Evolutionary conservation across 169 alveolate genomes (phyloP).

Genomic region (Babesia ovata): DNA sequence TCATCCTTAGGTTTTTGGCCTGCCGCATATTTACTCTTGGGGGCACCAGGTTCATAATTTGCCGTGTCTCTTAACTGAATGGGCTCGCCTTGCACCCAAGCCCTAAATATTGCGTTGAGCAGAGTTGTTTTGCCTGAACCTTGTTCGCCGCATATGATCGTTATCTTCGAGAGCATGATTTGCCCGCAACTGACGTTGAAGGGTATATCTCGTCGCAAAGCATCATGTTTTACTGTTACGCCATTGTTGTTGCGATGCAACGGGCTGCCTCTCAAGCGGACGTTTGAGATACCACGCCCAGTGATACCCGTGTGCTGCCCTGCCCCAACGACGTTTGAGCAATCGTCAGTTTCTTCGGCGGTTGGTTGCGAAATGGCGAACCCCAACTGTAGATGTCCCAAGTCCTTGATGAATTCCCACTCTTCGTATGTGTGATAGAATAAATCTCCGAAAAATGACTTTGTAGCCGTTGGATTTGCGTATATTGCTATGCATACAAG

Average conservation of each 20-base stretch:
- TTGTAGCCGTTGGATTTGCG: slow-evolving; percentile 26
- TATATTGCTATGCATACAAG: slow-evolving; percentile 43
- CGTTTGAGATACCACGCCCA: neutral
- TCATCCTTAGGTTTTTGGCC: too few species aligned
- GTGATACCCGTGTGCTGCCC: neutral
- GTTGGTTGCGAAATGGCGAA: neutral
- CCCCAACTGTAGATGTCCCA: slow-evolving; percentile 1
- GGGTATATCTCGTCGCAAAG: slow-evolving; percentile 25
- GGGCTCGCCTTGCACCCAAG: slow-evolving; percentile 37
- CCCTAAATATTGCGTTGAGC: slow-evolving; percentile 45
- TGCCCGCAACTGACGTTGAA: slow-evolving; percentile 40
- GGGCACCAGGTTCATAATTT: neutral
- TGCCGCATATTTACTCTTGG: neutral
- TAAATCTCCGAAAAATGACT: slow-evolving; percentile 46
- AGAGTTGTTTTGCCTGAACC: slow-evolving; percentile 59
- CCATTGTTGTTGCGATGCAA: neutral
- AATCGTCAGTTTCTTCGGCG: neutral
- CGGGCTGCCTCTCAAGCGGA: neutral
- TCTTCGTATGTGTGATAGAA: slow-evolving; percentile 11
- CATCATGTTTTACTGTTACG: slow-evolving; percentile 1
- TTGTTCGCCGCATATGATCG: slow-evolving; percentile 47
- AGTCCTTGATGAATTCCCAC: neutral
- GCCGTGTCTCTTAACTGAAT: neutral
- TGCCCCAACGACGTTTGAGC: neutral
- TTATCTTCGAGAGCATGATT: slow-evolving; percentile 17